Evolutionary conservation across 208 protist genomes (phyloP).

Genomic region (Trypanosoma rangeli): DNA sequence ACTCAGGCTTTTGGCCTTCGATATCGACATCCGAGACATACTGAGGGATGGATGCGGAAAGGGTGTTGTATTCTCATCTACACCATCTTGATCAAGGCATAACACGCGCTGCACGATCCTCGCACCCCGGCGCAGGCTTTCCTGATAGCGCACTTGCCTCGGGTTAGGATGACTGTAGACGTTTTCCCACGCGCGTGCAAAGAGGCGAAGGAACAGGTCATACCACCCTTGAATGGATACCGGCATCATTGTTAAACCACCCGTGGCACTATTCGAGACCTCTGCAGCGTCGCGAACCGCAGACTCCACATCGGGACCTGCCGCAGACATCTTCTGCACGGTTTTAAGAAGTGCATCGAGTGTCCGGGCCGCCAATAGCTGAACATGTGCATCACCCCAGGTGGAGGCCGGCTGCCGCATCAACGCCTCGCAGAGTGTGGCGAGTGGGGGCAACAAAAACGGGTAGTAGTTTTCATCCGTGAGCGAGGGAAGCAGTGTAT

Average conservation of each 20-base stretch:
- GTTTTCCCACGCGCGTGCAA: conserved; percentile 63
- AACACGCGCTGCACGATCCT: conserved; percentile 37
- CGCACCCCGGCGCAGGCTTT: conserved; percentile 19
- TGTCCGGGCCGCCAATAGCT: conserved; percentile 65
- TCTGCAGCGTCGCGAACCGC: not conserved
- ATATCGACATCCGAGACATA: not conserved
- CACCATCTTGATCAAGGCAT: conserved; percentile 1
- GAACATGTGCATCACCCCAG: conserved; percentile 61
- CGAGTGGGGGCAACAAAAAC: conserved; percentile 54
- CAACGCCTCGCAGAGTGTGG: conserved; percentile 57
- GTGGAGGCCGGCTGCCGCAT: conserved; percentile 19
- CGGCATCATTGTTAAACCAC: conserved; percentile 2
- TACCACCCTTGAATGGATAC: conserved; percentile 28
- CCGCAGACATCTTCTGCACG: conserved; percentile 20
- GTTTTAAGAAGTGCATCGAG: conserved; percentile 44
- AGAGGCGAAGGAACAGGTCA: conserved; percentile 50
- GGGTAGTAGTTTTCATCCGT: conserved; percentile 39
- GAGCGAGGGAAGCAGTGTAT: conserved; percentile 43
- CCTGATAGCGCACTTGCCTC: conserved; percentile 49
- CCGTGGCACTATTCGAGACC: not conserved
- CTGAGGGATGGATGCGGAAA: not conserved
- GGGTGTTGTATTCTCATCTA: not conserved
- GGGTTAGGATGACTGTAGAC: conserved; percentile 50
- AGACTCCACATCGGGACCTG: not conserved
- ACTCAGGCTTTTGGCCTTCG: not conserved